Evolutionary conservation across 768 basidiomycete species (phyloP), one percentile per base, ranked within the genome.

Genomic region (Leccinum uliginosum): DNA sequence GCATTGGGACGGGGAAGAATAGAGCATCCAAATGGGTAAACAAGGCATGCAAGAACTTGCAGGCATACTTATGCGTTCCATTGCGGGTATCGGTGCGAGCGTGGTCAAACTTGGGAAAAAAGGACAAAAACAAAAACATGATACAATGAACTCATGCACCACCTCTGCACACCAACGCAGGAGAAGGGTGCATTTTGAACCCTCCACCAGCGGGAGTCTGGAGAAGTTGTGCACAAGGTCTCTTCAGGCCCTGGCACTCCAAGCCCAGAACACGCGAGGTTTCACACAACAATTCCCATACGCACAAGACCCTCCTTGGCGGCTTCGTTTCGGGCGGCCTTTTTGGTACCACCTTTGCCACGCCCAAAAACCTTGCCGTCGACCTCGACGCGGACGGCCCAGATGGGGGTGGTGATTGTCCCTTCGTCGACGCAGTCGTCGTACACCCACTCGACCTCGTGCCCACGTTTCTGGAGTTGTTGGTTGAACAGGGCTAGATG

Each of bases 401-500:
- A 92, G 59, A 89, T 80, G 3, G 90, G 88, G 23, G 89, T 91
- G n/a, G 84, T 80, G 65, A 76, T 80, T 30, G 78, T 82, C 23
- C 78, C 79, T 51, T 76, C 72, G 43, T 72, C 71, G 14, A 61
- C 68, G n/a, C 70, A 69, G 24, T 83, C 81, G 26, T 78, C 73
- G 65, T 86, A 90, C 11, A 81, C 70, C 90, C 90, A 92, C 71
- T 92, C 88, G 58, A 91, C 79, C 51, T 70, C 65, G 52, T 75
- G 77, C 64, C 75, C 76, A 26, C 66, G 62, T 71, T 82, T 86
- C 71, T 87, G 84, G 54, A 91, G 68, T 55, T 81, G 75, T 72
- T 91, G 89, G 66, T 92, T 92, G 77, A 92, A 91, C 53, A 92
- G 71, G 35, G 87, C 85, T 11, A 92, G 80, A 66, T 91, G 86